Base-by-base conservation (phyloP, 2,329 filamentous ascomycete genomes). In the Beauveria sp. region DNA sequence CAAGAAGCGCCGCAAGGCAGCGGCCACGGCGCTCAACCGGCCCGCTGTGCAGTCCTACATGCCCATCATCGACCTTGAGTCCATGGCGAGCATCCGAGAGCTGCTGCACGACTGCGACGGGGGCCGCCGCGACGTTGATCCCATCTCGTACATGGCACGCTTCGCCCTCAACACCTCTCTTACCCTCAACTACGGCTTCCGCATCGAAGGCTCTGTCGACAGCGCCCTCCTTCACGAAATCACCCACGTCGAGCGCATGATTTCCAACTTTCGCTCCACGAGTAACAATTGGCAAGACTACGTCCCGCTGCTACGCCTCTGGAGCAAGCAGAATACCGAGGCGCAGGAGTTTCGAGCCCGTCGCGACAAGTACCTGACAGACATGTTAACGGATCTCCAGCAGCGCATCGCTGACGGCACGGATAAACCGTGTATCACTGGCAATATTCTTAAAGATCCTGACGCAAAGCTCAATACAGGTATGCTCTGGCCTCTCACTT, bases 201-300 rank as follows among this genome's bases (percentile, higher is more conserved):
- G 90, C 41, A 90, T 93, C 61, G 80, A 87, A 59, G 89, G 87
- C 0, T 84, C 86, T 64, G 82, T 89, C 51, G 79, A 91, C 62
- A 83, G 88, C 64, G 76, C 81, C 44, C 76, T 92, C 8, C 78
- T 93, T 6, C 77, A 83, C 22, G 90, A 93, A 69, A 92, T 94
- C 61, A 84, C 86, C 0, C 79, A 86, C 52, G 89, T 93, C 3
- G 90, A 93, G 71, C 81, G 89, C 34, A 86, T 85, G 5, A 85
- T 94, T 26, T 88, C 86, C 58, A 90, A 90, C 67, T 88, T 92
- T 69, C 78, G 90, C 53, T 89, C 84, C 28, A 93, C 89, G 0
- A 90, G 87, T 67, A 91, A 92, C 69, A 93, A 93, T 70, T 90
- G 88, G 84, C 88, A 91, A 68, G 90, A 94, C 68, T 93, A 93